These are phyloP conservation scores for Coelastrella sp. DNA, from an alignment of 139 green algal genomes.

Conservation along the genomic window DNA sequence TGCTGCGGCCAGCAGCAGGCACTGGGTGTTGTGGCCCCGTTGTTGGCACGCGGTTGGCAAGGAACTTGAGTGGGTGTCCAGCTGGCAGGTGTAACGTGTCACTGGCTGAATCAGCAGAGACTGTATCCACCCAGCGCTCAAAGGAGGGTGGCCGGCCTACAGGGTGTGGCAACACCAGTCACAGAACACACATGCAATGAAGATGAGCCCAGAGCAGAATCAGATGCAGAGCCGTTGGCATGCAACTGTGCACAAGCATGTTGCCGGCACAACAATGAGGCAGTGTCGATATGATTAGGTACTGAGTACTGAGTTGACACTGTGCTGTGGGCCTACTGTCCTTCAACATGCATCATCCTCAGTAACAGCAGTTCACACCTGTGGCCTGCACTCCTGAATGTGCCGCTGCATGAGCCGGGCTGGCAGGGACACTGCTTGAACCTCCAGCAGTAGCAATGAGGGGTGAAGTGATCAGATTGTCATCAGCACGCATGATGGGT, in stretches of 20 bases:
- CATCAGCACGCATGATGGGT: not conserved
- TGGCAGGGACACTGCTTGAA: not conserved
- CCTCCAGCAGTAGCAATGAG: not conserved
- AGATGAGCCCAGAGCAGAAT: too few species aligned
- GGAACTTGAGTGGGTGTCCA: conserved; percentile 4
- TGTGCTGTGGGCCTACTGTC: too few species aligned
- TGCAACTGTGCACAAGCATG: too few species aligned
- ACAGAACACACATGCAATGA: too few species aligned
- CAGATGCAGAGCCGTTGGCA: too few species aligned
- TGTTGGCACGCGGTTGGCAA: not conserved
- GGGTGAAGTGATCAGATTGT: not conserved
- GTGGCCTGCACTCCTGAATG: not conserved
- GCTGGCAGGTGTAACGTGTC: not conserved
- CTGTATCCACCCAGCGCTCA: not conserved
- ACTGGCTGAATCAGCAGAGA: not conserved
- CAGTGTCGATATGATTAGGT: too few species aligned
- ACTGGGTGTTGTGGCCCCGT: not conserved
- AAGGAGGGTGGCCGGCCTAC: not conserved
- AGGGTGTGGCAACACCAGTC: not conserved
- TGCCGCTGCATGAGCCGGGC: not conserved
- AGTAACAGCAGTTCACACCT: not conserved
- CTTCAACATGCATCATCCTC: too few species aligned
- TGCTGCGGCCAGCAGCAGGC: not conserved
- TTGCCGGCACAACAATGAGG: too few species aligned
- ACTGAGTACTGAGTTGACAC: too few species aligned